Conservation (phyloP, 2,329 filamentous ascomycete species). For the Fusarium solani-melongenae region DNA sequence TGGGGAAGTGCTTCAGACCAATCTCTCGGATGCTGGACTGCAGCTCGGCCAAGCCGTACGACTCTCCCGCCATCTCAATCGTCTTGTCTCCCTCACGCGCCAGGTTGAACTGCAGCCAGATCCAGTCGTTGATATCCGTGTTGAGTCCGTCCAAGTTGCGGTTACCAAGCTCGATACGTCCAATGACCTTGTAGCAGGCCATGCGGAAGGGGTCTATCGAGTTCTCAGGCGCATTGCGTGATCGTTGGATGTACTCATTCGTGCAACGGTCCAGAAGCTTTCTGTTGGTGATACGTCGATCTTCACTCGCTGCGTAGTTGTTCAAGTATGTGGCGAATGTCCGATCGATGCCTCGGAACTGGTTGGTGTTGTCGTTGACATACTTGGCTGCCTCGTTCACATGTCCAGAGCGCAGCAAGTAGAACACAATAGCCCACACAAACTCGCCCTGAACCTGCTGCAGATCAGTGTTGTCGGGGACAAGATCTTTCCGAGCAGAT, state of each 20-base stretch:
- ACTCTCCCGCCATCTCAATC: conserved; percentile 73
- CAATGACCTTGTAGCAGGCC: conserved; percentile 98
- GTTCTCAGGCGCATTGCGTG: conserved; percentile 85
- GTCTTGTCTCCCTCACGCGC: conserved; percentile 73
- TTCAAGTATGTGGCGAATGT: conserved; percentile 90
- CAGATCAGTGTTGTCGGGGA: conserved; percentile 81
- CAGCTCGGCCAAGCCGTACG: conserved; percentile 74
- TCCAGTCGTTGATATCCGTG: conserved; percentile 75
- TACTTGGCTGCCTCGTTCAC: conserved; percentile 87
- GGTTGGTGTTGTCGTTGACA: conserved; percentile 79
- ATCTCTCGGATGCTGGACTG: conserved; percentile 88
- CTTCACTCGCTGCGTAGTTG: conserved; percentile 80
- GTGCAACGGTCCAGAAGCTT: conserved; percentile 89
- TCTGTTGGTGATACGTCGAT: conserved; percentile 77
- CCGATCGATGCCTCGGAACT: conserved; percentile 90
- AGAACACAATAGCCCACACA: conserved; percentile 95
- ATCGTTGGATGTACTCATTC: conserved; percentile 87
- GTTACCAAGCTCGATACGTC: conserved; percentile 76
- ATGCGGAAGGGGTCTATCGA: conserved; percentile 94
- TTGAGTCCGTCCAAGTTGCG: conserved; percentile 72
- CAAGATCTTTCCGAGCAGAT: conserved; percentile 83
- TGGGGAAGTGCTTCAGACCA: conserved; percentile 89
- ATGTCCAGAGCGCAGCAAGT: conserved; percentile 86
- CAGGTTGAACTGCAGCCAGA: conserved; percentile 78
- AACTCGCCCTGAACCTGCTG: conserved; percentile 85